Evolutionary conservation across 2,329 filamentous ascomycete genomes (phyloP), one percentile per base, ranked within the genome.

Genomic region (Colletotrichum nymphaeae): DNA sequence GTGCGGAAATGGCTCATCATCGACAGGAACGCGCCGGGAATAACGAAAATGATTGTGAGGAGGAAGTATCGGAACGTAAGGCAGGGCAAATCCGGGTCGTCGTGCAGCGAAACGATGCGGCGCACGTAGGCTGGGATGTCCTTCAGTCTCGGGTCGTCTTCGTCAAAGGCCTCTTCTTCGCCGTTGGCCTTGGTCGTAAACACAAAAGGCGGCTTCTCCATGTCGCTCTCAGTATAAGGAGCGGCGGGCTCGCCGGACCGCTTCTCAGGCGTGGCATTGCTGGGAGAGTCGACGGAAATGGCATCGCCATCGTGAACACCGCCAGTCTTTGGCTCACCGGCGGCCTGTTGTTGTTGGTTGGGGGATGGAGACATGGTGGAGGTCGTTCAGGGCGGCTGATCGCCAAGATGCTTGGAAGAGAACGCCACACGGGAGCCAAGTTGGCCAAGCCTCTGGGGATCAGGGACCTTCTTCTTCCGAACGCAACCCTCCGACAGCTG

Each of bases 41-140:
- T 87, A 63, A 88, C 88, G 1, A 88, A 86, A 0, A 86, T 85
- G 68, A 90, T 87, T 8, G 82, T 75, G 67, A 92, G 88, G 5
- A 80, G 76, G 88, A 90, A 92, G 53, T 89, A 88, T 28, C 90
- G 89, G 70, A 92, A 84, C 5, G 90, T 92, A 78, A 88, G 88
- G 68, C 85, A 83, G 9, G 87, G 85, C 2, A 88, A 79, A 42
- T 89, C 87, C 53, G 86, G 83, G 64, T 89, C 87, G 67, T 87
- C 84, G 73, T 68, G 62, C n/a, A 73, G 19, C 11, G 65, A 69
- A 12, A 73, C 70, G 9, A 73, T 56, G 32, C 70, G 70, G 6
- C 70, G 70, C 16, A 73, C 67, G 73, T 89, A 85, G 64, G 84
- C 81, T 5, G 89, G 89, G 16, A 92, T 84, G 64, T 89, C 86